These are phyloP conservation scores for Chaetomium olivaceum DNA, from an alignment of 2,329 filamentous ascomycete genomes.

Conservation along the genomic window DNA sequence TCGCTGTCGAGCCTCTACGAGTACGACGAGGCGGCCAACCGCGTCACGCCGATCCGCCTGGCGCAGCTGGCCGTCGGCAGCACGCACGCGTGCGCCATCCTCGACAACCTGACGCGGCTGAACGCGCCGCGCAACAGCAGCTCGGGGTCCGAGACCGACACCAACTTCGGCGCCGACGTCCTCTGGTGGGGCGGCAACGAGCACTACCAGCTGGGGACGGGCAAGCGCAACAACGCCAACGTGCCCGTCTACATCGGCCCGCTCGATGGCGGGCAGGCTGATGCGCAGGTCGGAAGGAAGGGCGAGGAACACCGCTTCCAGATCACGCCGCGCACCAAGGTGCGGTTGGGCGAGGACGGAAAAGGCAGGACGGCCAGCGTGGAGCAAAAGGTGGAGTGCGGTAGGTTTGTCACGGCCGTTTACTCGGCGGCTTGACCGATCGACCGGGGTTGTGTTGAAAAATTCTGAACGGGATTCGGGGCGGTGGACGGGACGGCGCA, in stretches of 20 bases:
- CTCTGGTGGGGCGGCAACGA: constrained; percentile 96
- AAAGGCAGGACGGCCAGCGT: constrained; percentile 70
- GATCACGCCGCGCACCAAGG: constrained; percentile 74
- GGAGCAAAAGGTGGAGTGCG: constrained; percentile 88
- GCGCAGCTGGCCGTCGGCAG: constrained; percentile 71
- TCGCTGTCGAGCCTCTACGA: constrained; percentile 80
- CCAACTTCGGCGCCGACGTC: constrained; percentile 85
- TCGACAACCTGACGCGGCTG: constrained; percentile 77
- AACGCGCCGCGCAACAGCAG: constrained; percentile 46
- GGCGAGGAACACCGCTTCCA: constrained; percentile 73
- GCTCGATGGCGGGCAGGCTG: constrained; percentile 61
- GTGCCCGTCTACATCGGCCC: constrained; percentile 77
- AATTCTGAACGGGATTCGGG: not conserved
- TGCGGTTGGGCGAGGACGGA: constrained; percentile 59
- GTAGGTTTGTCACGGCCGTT: constrained; percentile 76
- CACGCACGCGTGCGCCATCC: constrained; percentile 78
- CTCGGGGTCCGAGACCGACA: constrained; percentile 59
- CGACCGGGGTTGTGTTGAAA: not conserved
- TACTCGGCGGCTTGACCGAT: constrained; percentile 59
- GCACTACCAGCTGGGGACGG: constrained; percentile 87
- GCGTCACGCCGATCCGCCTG: constrained; percentile 75
- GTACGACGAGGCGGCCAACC: constrained; percentile 73
- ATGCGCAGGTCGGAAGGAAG: constrained; percentile 59
- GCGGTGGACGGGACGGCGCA: constrained; percentile 9
- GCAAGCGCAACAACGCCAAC: constrained; percentile 78